Evolutionary conservation across 805 yeast species (phyloP), one percentile per base, ranked within the genome.

Genomic region (Henningerozyma blattae): DNA sequence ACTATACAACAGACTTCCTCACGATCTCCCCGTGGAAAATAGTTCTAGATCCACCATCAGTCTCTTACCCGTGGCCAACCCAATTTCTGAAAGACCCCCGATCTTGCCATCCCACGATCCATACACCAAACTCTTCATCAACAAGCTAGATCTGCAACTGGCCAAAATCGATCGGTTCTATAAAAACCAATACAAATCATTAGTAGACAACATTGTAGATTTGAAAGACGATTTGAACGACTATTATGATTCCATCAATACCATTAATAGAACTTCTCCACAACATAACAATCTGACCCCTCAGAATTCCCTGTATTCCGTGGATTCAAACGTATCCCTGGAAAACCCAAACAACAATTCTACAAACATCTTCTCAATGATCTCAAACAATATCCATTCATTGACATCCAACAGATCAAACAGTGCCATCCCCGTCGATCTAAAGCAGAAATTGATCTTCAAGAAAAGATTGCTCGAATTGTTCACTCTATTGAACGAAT

Each of bases 101-200:
- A 44, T 44, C 34, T 28, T 34, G 41, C 45, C 27, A 46, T 41
- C 20, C 8, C 24, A 5, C 35, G 58, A 42, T 32, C 44, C 29
- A 34, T 76, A 83, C 5, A 59, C 69, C 2, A 58, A 56, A 15
- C 72, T 73, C n/a, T 89, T 87, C 46, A 47, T 62, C 2, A 66
- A 73, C 15, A 89, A 91, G 1, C 62, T 91, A 39, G 85, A 89
- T 52, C 68, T 71, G 7, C 97, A 91, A 56, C 61, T 83, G 42
- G 55, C 51, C 33, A 84, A 85, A 52, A 75, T 91, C 32, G 87
- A 85, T 55, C 65, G 60, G 31, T 91, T 91, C 50, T 91, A 75
- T 57, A 59, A 59, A 28, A 59, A 64, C 20, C 86, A 80, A 45
- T 94, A 87, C 52, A 59, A 52, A 9, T 48, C 48, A 22, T 40